Evolutionary conservation across 2,329 filamentous ascomycete species (phyloP).

Genomic region (Paecilomyces variotii): DNA sequence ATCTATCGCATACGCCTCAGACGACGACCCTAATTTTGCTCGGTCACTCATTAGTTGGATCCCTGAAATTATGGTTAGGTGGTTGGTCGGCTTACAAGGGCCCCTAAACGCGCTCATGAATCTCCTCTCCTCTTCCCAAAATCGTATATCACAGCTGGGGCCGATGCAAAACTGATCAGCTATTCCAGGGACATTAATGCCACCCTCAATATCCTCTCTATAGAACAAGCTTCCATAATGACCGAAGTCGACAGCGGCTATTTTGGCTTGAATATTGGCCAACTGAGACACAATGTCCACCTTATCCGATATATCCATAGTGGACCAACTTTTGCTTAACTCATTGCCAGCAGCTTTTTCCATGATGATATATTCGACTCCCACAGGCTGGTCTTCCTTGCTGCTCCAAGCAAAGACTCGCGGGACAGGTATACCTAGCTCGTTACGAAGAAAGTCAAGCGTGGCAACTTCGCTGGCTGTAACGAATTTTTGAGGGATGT

Average conservation of each 20-base stretch:
- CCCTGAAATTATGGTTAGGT: too few species aligned
- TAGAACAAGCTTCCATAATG: slow-evolving; percentile 9
- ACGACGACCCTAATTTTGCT: too few species aligned
- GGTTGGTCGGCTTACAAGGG: too few species aligned
- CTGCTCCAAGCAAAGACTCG: slow-evolving; percentile 22
- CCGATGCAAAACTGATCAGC: slow-evolving; percentile 5
- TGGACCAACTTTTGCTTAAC: slow-evolving; percentile 6
- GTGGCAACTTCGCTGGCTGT: slow-evolving; percentile 31
- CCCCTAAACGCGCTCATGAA: too few species aligned
- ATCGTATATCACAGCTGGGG: background rate
- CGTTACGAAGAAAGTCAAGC: slow-evolving; percentile 23
- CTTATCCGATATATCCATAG: slow-evolving; percentile 7
- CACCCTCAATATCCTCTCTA: slow-evolving; percentile 5
- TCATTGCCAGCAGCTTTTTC: slow-evolving; percentile 13
- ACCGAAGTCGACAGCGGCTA: slow-evolving; percentile 8
- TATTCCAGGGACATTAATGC: slow-evolving; percentile 1
- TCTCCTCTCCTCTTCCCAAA: too few species aligned
- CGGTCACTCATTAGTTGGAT: too few species aligned
- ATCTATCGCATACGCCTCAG: too few species aligned
- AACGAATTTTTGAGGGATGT: slow-evolving; percentile 9
- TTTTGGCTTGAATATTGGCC: slow-evolving; percentile 7
- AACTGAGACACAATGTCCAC: slow-evolving; percentile 8
- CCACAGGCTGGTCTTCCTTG: slow-evolving; percentile 23
- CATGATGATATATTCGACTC: slow-evolving; percentile 31
- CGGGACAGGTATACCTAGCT: slow-evolving; percentile 23